Evolutionary conservation across 352 stramenopile genomes (phyloP).

Genomic region (Achlya hypogyna): DNA sequence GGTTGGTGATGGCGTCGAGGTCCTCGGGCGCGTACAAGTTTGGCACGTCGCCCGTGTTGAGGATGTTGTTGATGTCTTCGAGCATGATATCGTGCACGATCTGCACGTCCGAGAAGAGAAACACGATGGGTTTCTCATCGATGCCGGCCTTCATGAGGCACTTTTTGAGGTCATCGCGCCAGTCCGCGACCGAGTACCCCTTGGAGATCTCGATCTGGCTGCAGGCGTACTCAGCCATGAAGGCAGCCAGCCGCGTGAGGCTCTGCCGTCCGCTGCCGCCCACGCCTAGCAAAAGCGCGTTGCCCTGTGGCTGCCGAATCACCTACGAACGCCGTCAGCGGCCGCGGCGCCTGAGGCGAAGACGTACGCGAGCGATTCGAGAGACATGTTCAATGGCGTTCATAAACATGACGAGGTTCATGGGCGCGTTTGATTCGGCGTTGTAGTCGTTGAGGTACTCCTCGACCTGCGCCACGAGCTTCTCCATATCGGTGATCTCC

Average conservation of each 20-base stretch:
- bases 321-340: conserved; percentile 18
- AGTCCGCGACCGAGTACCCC: conserved; percentile 88
- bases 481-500: conserved; percentile 82
- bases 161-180: conserved; percentile 91
- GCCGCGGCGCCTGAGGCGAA: not conserved
- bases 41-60: conserved; percentile 92
- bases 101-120: conserved; percentile 93
- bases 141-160: conserved; percentile 87
- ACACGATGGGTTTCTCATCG: conserved; percentile 88
- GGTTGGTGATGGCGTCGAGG: conserved; percentile 85
- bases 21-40: conserved; percentile 91
- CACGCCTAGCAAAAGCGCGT: conserved; percentile 89
- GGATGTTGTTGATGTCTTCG: conserved; percentile 93
- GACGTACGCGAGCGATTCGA: conserved; percentile 46
- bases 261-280: conserved; percentile 88
- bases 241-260: conserved; percentile 84
- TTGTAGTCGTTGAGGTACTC: conserved; percentile 87
- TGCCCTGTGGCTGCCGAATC: conserved; percentile 79
- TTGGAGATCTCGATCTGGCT: conserved; percentile 95
- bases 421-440: conserved; percentile 72
- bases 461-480: conserved; percentile 65
- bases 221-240: conserved; percentile 88
- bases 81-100: conserved; percentile 94
- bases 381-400: conserved; percentile 85
- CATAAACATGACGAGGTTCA: conserved; percentile 86